These are phyloP conservation scores for Ophiognomonia clavigignenti-juglandacearum DNA, from an alignment of 2,329 filamentous ascomycete genomes.

Conservation along the genomic window DNA sequence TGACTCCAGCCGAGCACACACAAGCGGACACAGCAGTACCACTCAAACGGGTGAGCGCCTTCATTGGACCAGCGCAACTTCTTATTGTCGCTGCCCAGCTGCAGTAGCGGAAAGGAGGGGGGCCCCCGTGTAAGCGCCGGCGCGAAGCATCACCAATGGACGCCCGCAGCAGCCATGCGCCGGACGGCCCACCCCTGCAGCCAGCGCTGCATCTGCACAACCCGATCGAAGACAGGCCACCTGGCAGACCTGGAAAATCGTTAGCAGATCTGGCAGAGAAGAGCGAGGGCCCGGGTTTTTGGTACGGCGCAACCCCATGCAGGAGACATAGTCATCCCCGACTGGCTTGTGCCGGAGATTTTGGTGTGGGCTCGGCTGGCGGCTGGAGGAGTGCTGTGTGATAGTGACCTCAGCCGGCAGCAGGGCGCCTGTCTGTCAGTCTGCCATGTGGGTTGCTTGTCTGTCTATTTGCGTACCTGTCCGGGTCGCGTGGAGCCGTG, in stretches of 20 bases:
- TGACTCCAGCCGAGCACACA: too few relatives aligned
- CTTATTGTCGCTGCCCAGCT: not conserved
- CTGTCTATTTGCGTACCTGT: not conserved
- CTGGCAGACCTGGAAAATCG: too few relatives aligned
- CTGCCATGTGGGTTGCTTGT: not conserved
- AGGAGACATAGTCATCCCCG: too few relatives aligned
- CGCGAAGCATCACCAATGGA: constrained; percentile 14
- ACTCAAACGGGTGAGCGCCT: too few relatives aligned
- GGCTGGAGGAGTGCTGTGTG: constrained; percentile 15
- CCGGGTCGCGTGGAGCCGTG: constrained; percentile 2
- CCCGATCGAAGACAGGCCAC: too few relatives aligned
- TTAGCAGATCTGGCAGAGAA: too few relatives aligned
- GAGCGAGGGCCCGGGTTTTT: too few relatives aligned
- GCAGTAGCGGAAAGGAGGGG: not conserved
- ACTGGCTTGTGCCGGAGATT: constrained; percentile 1
- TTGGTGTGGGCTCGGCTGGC: constrained; percentile 5
- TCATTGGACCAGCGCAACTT: not conserved
- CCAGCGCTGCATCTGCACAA: too few relatives aligned
- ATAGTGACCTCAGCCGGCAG: constrained; percentile 16
- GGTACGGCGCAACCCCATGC: too few relatives aligned
- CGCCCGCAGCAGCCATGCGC: constrained; percentile 1
- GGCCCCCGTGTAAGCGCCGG: constrained; percentile 12
- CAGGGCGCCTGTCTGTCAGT: constrained; percentile 1
- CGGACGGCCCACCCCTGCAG: too few relatives aligned
- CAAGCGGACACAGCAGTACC: too few relatives aligned